Conservation (phyloP, 139 green algal genomes). For the Monoraphidium neglectum region DNA sequence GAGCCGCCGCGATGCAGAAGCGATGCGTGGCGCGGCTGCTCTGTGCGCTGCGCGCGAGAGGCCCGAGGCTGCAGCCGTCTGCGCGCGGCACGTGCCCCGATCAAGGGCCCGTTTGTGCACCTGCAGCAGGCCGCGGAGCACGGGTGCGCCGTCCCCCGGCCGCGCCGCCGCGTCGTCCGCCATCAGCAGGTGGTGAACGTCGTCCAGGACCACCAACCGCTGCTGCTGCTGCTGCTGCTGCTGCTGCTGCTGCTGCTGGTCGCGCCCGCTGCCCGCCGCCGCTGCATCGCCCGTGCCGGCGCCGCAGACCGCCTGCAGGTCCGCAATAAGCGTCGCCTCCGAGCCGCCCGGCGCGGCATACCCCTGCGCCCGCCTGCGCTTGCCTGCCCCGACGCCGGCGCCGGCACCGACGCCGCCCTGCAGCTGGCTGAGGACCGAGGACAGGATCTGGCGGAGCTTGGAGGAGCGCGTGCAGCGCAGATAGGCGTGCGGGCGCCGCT, state of each 20-base stretch:
- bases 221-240: background rate
- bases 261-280: background rate
- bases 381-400: background rate
- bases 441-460: slow-evolving; percentile 10
- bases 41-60: too few species aligned
- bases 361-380: slow-evolving; percentile 10
- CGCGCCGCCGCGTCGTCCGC: background rate
- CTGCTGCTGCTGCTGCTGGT: slow-evolving; percentile 10
- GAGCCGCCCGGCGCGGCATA: slow-evolving; percentile 14
- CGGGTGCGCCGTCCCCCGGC: too few species aligned
- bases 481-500: slow-evolving; percentile 12
- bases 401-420: background rate
- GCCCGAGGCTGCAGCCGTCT: too few species aligned
- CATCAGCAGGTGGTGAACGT: slow-evolving; percentile 25
- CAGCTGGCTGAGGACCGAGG: slow-evolving; percentile 7
- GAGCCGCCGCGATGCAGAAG: too few species aligned
- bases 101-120: too few species aligned
- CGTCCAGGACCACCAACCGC: slow-evolving; percentile 15
- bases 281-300: background rate
- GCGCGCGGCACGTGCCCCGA: too few species aligned
- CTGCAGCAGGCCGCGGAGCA: too few species aligned
- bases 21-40: too few species aligned
- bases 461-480: slow-evolving; percentile 11
- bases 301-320: slow-evolving; percentile 4
- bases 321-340: slow-evolving; percentile 19